Evolutionary conservation across 1,284 basidiomycete species (phyloP).

Genomic region (Boletus mariae): DNA sequence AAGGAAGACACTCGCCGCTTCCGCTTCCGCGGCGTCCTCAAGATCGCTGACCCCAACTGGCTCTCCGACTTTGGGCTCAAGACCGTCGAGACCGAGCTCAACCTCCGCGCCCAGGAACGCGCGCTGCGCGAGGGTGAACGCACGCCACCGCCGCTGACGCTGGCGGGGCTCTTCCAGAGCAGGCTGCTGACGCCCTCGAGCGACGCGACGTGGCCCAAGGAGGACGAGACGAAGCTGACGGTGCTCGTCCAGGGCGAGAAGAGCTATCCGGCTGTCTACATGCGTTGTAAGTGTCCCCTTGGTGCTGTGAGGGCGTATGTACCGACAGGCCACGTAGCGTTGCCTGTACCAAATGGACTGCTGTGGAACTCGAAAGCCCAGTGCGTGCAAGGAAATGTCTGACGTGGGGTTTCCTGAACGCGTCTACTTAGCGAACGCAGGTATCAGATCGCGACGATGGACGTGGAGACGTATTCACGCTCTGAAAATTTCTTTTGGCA

Average conservation of each 20-base stretch:
- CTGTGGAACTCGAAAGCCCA: constrained; percentile 28
- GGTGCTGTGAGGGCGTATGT: not conserved
- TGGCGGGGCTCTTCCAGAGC: constrained; percentile 35
- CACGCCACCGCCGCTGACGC: constrained; percentile 27
- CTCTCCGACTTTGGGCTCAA: constrained; percentile 42
- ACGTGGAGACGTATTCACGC: constrained; percentile 38
- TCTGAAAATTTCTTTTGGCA: constrained; percentile 49
- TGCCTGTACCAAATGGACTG: constrained; percentile 19
- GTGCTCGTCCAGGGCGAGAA: constrained; percentile 42
- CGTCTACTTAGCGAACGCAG: constrained; percentile 29
- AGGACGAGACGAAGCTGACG: constrained; percentile 29
- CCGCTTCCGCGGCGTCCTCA: constrained; percentile 47
- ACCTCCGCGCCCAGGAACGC: constrained; percentile 33
- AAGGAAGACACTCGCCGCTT: constrained; percentile 24
- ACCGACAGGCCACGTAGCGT: constrained; percentile 13
- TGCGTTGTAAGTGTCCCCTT: constrained; percentile 37
- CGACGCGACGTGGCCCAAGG: constrained; percentile 16
- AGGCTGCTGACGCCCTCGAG: constrained; percentile 18
- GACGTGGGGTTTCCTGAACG: not conserved
- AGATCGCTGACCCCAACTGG: constrained; percentile 42
- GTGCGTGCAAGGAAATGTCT: constrained; percentile 15
- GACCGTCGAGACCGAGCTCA: constrained; percentile 41
- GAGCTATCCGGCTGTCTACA: constrained; percentile 39
- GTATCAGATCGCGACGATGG: constrained; percentile 43
- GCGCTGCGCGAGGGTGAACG: constrained; percentile 24